phyloP scores from a whole-genome alignment of 495 filamentous ascomycete genomes.

The Daldinia vernicosa region DNA sequence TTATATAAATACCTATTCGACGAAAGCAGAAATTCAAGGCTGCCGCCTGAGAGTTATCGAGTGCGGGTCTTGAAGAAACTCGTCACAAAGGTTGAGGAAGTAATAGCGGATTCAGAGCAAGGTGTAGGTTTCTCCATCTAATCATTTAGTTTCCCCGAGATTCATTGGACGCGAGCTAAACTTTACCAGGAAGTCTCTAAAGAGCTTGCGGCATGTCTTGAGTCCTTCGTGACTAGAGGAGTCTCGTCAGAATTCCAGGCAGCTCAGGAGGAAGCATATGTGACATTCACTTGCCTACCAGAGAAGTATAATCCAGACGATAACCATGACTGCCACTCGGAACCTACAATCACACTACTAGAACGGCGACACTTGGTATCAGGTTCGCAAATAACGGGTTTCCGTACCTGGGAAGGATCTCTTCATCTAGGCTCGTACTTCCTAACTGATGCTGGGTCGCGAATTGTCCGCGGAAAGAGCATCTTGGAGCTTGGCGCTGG shows the following conservation, averaged over 20 bases:
- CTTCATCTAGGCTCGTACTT: slow-evolving; percentile 77
- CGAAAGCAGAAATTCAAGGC: slow-evolving; percentile 51
- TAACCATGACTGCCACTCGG: slow-evolving; percentile 12
- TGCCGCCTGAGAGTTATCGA: slow-evolving; percentile 72
- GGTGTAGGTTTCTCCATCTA: slow-evolving; percentile 65
- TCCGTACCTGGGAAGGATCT: slow-evolving; percentile 87
- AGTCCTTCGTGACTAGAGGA: slow-evolving; percentile 60
- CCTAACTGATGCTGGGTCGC: slow-evolving; percentile 33
- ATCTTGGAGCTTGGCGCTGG: slow-evolving; percentile 84
- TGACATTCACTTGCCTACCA: slow-evolving; percentile 68
- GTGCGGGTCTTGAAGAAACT: slow-evolving; percentile 72
- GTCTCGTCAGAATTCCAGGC: slow-evolving; percentile 63
- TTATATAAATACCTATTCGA: slow-evolving; percentile 70
- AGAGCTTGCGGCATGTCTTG: slow-evolving; percentile 66
- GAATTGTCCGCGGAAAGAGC: slow-evolving; percentile 61
- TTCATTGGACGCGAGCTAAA: background rate
- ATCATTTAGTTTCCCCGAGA: slow-evolving; percentile 10
- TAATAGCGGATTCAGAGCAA: slow-evolving; percentile 71
- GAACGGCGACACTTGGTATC: slow-evolving; percentile 76
- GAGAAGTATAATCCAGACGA: background rate
- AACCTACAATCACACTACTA: slow-evolving; percentile 59
- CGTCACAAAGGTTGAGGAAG: slow-evolving; percentile 65
- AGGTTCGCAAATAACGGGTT: slow-evolving; percentile 76
- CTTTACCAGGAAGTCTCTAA: slow-evolving; percentile 69
- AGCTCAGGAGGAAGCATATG: slow-evolving; percentile 70